These are phyloP conservation scores for Sporothrix humicola DNA, from an alignment of 2,329 filamentous ascomycete genomes.

Conservation along the genomic window DNA sequence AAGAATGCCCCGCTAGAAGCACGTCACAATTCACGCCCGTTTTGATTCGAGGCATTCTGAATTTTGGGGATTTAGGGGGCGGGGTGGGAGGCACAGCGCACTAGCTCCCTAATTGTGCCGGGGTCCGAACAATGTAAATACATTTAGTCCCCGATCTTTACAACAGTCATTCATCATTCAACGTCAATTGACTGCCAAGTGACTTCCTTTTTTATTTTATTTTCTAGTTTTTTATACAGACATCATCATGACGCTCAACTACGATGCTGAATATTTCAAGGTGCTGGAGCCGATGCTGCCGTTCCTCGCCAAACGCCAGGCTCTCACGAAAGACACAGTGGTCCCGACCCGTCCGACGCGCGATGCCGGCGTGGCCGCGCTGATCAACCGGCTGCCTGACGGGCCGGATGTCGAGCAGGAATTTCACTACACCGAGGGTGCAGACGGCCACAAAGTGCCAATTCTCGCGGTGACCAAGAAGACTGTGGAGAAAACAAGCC, in stretches of 20 bases:
- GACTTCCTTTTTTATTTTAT: too few species aligned
- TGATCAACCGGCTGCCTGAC: not conserved
- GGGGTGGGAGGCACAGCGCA: too few species aligned
- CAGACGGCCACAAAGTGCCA: slow-evolving; percentile 16
- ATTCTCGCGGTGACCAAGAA: not conserved
- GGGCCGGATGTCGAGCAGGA: not conserved
- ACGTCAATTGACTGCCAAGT: too few species aligned
- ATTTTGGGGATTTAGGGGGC: too few species aligned
- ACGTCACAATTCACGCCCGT: too few species aligned
- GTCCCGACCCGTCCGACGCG: not conserved
- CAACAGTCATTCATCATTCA: too few species aligned
- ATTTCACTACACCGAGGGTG: not conserved
- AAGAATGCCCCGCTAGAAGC: too few species aligned
- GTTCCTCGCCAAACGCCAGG: not conserved
- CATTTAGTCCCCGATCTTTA: too few species aligned
- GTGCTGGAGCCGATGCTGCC: not conserved
- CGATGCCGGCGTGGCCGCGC: not conserved
- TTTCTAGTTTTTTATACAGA: too few species aligned
- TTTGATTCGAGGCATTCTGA: too few species aligned
- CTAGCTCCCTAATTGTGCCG: too few species aligned
- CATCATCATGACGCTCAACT: not conserved
- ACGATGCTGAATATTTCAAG: not conserved
- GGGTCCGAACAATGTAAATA: too few species aligned
- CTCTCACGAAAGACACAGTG: not conserved
- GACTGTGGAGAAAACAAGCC: not conserved